A percentile compares a stretch with the other conserved stretches of the same genome.
phyloP scores from a whole-genome alignment of 2,329 filamentous ascomycete genomes.

The Phoma sp. region DNA sequence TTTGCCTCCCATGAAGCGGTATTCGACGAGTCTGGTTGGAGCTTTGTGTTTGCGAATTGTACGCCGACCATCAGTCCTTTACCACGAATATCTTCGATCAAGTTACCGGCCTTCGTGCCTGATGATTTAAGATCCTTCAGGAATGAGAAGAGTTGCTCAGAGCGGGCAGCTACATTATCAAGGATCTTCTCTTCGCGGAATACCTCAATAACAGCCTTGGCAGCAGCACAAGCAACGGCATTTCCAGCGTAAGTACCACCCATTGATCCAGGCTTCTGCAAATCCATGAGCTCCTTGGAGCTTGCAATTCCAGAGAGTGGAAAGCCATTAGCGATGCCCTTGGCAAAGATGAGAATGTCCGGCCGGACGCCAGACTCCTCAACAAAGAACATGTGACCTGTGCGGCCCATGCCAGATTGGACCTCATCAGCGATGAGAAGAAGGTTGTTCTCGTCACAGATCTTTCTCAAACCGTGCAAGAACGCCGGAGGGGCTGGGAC shows the following conservation, averaged over 20 bases:
- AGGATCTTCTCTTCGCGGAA: slow-evolving; percentile 40
- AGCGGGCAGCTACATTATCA: slow-evolving; percentile 37
- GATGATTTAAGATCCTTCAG: slow-evolving; percentile 32
- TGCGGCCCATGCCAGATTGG: slow-evolving; percentile 54
- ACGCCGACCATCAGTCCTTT: slow-evolving; percentile 39
- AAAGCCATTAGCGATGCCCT: slow-evolving; percentile 42
- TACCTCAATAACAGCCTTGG: slow-evolving; percentile 32
- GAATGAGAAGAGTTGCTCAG: slow-evolving; percentile 37
- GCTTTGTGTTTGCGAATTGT: slow-evolving; percentile 31
- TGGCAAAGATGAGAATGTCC: slow-evolving; percentile 54
- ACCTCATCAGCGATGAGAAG: slow-evolving; percentile 55
- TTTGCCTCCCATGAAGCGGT: slow-evolving; percentile 21
- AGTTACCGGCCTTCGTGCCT: slow-evolving; percentile 33
- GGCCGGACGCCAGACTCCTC: slow-evolving; percentile 54
- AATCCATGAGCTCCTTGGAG: slow-evolving; percentile 35
- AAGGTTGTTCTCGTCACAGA: slow-evolving; percentile 55
- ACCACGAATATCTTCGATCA: slow-evolving; percentile 40
- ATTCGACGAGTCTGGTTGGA: slow-evolving; percentile 32
- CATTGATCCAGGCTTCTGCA: slow-evolving; percentile 41
- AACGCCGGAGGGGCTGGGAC: slow-evolving; percentile 38
- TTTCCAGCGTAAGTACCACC: slow-evolving; percentile 42
- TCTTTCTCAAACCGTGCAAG: slow-evolving; percentile 48
- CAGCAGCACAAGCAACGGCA: slow-evolving; percentile 39
- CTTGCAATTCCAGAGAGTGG: slow-evolving; percentile 40
- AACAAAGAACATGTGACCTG: slow-evolving; percentile 54